Evolutionary conservation across 345 rosid genomes (phyloP), one percentile per base, ranked within the genome.

Genomic region (Turritis glabra): DNA sequence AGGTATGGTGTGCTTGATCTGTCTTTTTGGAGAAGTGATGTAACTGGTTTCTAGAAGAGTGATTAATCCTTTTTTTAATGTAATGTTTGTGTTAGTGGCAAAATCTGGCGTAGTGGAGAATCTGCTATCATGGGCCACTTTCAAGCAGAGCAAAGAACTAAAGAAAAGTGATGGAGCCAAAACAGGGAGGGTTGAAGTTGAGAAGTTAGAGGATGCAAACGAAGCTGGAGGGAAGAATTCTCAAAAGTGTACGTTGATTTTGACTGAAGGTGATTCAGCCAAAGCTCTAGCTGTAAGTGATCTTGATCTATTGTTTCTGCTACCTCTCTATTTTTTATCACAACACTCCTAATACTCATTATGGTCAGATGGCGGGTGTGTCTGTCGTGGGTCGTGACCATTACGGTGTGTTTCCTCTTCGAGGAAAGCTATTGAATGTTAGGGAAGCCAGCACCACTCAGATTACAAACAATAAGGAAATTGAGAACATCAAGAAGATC

Each of bases 221-320:
- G 88, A 89, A 33, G 98, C 99, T 23, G 98, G 99, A 25, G 93
- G 96, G 47, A 85, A 69, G 80, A 80, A 89, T 56, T 96, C 99
- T 6, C 70, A 86, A 0, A 82, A 59, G 41, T 96, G 99, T 72
- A 92, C 98, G 17, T 77, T 96, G 82, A 96, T 96, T 67, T 82
- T 96, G 76, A 96, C 99, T 1, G 99, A 96, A 89, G 99, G 99
- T 81, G 98, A 92, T 80, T 96, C 99, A 46, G 99, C 99, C 26
- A 96, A 96, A 83, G 80, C 92, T 64, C 90, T 96, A 22, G 99
- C 99, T 4, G 98, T 96, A 77, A 85, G 98, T 81, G 25, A 21
- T 52, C 35, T 51, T 64, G 11, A 33, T 60, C 22, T 22, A 46
- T 18, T 32, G 3, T 11, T 23, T 25, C 18, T 17, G 26, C 23